Percentiles rank a stretch among this genome's conserved stretches.
phyloP scores from a whole-genome alignment of 1,284 basidiomycete genomes.

The Amylostereum areolatum region DNA sequence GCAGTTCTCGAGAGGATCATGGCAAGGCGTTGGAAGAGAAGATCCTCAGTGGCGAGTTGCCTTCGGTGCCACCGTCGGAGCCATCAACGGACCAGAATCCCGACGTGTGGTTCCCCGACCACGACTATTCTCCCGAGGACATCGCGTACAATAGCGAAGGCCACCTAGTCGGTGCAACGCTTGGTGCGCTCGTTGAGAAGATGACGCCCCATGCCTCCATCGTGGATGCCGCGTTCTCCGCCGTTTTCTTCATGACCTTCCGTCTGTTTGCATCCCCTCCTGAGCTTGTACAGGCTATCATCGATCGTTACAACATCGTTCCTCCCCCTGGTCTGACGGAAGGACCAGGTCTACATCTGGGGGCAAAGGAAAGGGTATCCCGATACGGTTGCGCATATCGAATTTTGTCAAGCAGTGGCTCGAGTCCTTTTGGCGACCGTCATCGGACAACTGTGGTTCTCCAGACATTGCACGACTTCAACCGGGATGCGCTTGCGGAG shows the following conservation, averaged over 20 bases:
- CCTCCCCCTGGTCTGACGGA: slow-evolving; percentile 53
- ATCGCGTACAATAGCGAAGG: slow-evolving; percentile 90
- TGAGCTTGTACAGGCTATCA: slow-evolving; percentile 73
- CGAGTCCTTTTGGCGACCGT: slow-evolving; percentile 82
- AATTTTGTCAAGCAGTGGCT: slow-evolving; percentile 94
- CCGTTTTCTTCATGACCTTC: slow-evolving; percentile 94
- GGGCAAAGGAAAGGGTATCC: slow-evolving; percentile 83
- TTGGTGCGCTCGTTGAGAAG: slow-evolving; percentile 86
- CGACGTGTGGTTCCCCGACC: slow-evolving; percentile 52
- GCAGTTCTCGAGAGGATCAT: slow-evolving; percentile 30
- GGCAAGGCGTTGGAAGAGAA: slow-evolving; percentile 45
- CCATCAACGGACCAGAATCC: slow-evolving; percentile 28
- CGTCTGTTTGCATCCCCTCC: slow-evolving; percentile 83
- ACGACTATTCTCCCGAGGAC: slow-evolving; percentile 75
- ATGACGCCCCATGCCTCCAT: slow-evolving; percentile 94
- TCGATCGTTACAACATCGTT: slow-evolving; percentile 76
- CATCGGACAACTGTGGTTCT: slow-evolving; percentile 60
- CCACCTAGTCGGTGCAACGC: slow-evolving; percentile 84
- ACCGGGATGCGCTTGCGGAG: slow-evolving; percentile 51
- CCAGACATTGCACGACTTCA: slow-evolving; percentile 57
- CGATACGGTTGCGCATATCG: slow-evolving; percentile 83
- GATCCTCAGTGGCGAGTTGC: slow-evolving; percentile 46
- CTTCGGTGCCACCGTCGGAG: slow-evolving; percentile 32
- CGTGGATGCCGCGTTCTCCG: slow-evolving; percentile 79
- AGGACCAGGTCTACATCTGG: slow-evolving; percentile 72